Conservation (phyloP, 352 stramenopile genomes). For the Phytophthora meadii region DNA sequence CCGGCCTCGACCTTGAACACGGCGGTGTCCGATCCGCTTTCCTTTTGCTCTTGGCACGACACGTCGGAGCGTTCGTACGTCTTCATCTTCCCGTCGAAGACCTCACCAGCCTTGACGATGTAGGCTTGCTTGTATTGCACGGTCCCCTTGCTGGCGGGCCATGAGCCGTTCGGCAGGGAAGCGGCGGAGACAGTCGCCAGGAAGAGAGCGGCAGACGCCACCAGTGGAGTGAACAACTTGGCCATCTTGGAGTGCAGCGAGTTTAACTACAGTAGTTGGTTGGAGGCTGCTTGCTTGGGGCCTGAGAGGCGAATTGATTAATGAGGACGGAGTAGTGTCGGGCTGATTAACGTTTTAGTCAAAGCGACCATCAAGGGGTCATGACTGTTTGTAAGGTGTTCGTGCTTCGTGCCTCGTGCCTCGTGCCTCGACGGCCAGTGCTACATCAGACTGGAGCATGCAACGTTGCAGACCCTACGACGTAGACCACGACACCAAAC, state of each 20-base stretch:
- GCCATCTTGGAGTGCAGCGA: slow-evolving; percentile 7
- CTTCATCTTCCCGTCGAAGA: slow-evolving; percentile 5
- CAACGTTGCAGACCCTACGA: neutral
- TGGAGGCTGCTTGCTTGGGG: neutral
- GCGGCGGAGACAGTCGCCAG: slow-evolving; percentile 8
- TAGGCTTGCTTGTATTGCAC: slow-evolving; percentile 19
- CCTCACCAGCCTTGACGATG: slow-evolving; percentile 13
- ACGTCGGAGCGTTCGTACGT: neutral
- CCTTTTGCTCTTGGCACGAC: neutral
- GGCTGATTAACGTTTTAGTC: slow-evolving; percentile 1
- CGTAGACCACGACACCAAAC: neutral
- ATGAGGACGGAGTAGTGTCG: neutral
- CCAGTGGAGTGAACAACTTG: slow-evolving; percentile 16
- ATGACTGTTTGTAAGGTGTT: slow-evolving; percentile 5
- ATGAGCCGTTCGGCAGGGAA: slow-evolving; percentile 27
- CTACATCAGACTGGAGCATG: neutral
- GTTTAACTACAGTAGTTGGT: neutral
- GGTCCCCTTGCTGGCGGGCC: slow-evolving; percentile 17
- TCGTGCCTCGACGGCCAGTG: neutral
- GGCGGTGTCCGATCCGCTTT: neutral
- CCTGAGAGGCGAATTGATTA: slow-evolving; percentile 1
- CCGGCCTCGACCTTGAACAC: neutral
- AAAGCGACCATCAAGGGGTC: slow-evolving; percentile 11
- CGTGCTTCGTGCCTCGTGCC: no score
- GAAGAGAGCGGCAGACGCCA: slow-evolving; percentile 8